Conservation (phyloP, 2,329 filamentous ascomycete species). For the Aspergillus pseudoglaucus region DNA sequence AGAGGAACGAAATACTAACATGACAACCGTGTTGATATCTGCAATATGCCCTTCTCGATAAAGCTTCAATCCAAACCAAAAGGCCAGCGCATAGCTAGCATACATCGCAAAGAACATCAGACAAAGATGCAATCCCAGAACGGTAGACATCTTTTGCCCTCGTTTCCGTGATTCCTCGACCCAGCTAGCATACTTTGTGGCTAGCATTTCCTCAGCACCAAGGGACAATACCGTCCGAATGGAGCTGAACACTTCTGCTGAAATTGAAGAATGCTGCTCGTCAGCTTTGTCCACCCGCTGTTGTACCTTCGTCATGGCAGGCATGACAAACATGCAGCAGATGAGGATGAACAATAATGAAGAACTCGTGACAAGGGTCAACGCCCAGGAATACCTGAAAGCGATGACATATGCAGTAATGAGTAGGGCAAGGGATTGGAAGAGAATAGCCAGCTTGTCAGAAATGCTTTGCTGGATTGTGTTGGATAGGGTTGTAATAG, state of each 20-base stretch:
- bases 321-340: slow-evolving; percentile 25
- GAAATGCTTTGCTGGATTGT: slow-evolving; percentile 51
- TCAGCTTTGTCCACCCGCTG: slow-evolving; percentile 33
- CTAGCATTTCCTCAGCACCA: slow-evolving; percentile 34
- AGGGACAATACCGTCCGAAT: slow-evolving; percentile 42
- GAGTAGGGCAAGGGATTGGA: slow-evolving; percentile 38
- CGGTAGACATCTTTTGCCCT: slow-evolving; percentile 21
- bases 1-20: slow-evolving; percentile 13
- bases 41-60: slow-evolving; percentile 27
- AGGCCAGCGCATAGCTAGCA: slow-evolving; percentile 28
- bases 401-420: slow-evolving; percentile 46
- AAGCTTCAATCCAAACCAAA: slow-evolving; percentile 33
- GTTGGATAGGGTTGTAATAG: slow-evolving; percentile 49
- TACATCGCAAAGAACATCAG: slow-evolving; percentile 33
- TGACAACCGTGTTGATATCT: slow-evolving; percentile 32
- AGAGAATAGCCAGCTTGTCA: slow-evolving; percentile 42
- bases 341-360: slow-evolving; percentile 39
- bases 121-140: slow-evolving; percentile 27
- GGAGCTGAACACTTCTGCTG: slow-evolving; percentile 37
- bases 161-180: slow-evolving; percentile 31
- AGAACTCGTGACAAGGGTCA: slow-evolving; percentile 47
- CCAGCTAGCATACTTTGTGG: slow-evolving; percentile 29
- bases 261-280: slow-evolving; percentile 31
- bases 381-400: slow-evolving; percentile 47
- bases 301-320: slow-evolving; percentile 28